These are phyloP conservation scores for Aspergillus pseudoterreus DNA, from an alignment of 2,329 filamentous ascomycete species.

Conservation along the genomic window DNA sequence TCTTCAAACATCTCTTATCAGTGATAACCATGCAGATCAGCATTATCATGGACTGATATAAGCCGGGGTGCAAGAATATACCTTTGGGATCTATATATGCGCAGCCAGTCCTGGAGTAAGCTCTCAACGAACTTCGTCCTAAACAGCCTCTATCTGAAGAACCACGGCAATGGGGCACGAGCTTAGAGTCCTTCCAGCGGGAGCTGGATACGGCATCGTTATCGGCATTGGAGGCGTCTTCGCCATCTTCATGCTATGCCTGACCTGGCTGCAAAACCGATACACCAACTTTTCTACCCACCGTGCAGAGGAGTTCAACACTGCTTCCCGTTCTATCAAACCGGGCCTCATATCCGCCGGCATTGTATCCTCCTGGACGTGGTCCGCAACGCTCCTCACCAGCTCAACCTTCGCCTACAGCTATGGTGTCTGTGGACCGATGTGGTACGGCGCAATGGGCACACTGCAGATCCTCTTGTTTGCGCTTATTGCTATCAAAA, in stretches of 20 bases:
- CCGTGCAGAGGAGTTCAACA: constrained; percentile 48
- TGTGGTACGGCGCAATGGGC: constrained; percentile 43
- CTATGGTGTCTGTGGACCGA: constrained; percentile 40
- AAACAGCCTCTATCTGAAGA: not conserved
- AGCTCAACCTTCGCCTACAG: constrained; percentile 41
- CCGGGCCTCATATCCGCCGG: constrained; percentile 46
- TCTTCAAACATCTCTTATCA: not conserved
- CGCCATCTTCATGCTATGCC: constrained; percentile 39
- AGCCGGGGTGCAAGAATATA: not conserved
- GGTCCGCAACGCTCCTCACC: constrained; percentile 45
- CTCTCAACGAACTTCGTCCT: not conserved
- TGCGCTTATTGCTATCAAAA: constrained; percentile 40
- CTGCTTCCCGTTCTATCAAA: constrained; percentile 36
- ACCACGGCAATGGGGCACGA: constrained; percentile 8
- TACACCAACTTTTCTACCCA: constrained; percentile 30
- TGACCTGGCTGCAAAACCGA: constrained; percentile 42
- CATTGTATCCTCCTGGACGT: constrained; percentile 50
- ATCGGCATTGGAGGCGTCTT: constrained; percentile 49
- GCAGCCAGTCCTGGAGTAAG: not conserved
- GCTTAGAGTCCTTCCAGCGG: constrained; percentile 24
- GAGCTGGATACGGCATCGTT: constrained; percentile 49
- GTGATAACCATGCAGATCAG: not conserved
- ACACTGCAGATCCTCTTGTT: constrained; percentile 43
- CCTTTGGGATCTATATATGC: not conserved
- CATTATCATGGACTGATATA: not conserved